A percentile compares a stretch with the other conserved stretches of the same genome.
Evolutionary conservation across 805 yeast species (phyloP).

Genomic region (Candida arabinofermentans): DNA sequence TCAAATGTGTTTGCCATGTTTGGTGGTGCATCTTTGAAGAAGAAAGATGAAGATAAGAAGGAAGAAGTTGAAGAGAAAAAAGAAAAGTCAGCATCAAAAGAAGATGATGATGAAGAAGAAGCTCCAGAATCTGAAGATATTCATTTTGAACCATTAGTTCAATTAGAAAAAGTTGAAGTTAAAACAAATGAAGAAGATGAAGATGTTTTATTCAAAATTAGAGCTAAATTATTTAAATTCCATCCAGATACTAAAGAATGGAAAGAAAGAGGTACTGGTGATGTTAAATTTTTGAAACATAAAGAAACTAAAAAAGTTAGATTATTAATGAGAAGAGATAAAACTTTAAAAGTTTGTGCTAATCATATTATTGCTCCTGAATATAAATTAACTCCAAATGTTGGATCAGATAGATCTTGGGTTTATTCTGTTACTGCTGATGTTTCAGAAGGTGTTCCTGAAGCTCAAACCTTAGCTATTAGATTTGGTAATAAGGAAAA

Average conservation of each 20-base stretch:
- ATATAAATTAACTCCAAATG: slow-evolving; percentile 82
- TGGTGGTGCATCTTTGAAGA: slow-evolving; percentile 80
- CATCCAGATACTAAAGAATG: slow-evolving; percentile 80
- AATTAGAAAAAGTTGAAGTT: slow-evolving; percentile 92
- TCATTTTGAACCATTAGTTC: slow-evolving; percentile 94
- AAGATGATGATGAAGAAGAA: slow-evolving; percentile 47
- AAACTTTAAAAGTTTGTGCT: slow-evolving; percentile 96
- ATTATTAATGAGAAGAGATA: slow-evolving; percentile 97
- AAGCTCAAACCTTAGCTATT: slow-evolving; percentile 94
- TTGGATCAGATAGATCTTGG: slow-evolving; percentile 98
- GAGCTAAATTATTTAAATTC: slow-evolving; percentile 94
- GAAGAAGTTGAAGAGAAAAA: slow-evolving; percentile 34
- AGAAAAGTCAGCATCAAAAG: slow-evolving; percentile 25
- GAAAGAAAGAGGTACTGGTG: slow-evolving; percentile 99
- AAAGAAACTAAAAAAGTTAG: slow-evolving; percentile 79
- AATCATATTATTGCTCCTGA: slow-evolving; percentile 87
- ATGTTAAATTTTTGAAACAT: slow-evolving; percentile 91
- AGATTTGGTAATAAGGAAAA: slow-evolving; percentile 90
- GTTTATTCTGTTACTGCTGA: slow-evolving; percentile 94
- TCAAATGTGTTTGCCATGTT: slow-evolving; percentile 90
- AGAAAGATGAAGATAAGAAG: slow-evolving; percentile 41
- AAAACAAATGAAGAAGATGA: slow-evolving; percentile 94
- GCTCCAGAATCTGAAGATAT: slow-evolving; percentile 75
- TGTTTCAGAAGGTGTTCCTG: slow-evolving; percentile 91
- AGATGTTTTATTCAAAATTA: slow-evolving; percentile 75